A percentile compares a stretch with the other conserved stretches of the same genome.
Evolutionary conservation across 495 filamentous ascomycete species (phyloP).

Genomic region (Tuber borchii): DNA sequence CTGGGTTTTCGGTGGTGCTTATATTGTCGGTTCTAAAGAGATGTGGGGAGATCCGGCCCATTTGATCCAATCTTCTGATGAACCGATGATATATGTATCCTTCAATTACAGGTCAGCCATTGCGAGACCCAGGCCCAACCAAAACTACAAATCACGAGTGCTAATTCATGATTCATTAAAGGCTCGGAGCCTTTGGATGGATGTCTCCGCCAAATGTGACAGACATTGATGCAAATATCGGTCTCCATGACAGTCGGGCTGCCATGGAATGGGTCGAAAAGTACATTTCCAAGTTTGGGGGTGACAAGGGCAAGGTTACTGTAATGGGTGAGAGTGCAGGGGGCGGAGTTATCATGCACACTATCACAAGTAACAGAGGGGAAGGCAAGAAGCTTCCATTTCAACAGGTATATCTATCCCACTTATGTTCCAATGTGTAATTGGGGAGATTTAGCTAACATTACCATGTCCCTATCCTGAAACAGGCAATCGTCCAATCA

Average conservation of each 20-base stretch:
- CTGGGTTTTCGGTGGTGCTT: slow-evolving; percentile 60
- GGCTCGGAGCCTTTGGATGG: slow-evolving; percentile 59
- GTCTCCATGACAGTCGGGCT: slow-evolving; percentile 60
- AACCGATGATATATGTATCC: slow-evolving; percentile 56
- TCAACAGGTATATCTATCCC: slow-evolving; percentile 24
- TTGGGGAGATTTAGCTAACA: neutral
- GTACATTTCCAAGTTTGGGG: slow-evolving; percentile 65
- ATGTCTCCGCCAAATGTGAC: slow-evolving; percentile 47
- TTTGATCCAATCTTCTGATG: slow-evolving; percentile 47
- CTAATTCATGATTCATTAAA: slow-evolving; percentile 1
- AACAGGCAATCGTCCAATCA: slow-evolving; percentile 37
- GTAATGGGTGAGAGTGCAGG: slow-evolving; percentile 65
- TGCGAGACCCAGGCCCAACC: neutral
- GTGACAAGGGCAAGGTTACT: slow-evolving; percentile 57
- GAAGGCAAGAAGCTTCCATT: slow-evolving; percentile 21
- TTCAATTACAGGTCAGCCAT: slow-evolving; percentile 54
- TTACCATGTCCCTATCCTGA: slow-evolving; percentile 11
- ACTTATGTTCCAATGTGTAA: neutral
- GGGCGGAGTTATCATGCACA: slow-evolving; percentile 48
- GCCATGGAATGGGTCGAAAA: slow-evolving; percentile 67
- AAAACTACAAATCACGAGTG: neutral
- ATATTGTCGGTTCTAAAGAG: slow-evolving; percentile 49
- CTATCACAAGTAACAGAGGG: slow-evolving; percentile 32
- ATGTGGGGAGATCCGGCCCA: slow-evolving; percentile 46
- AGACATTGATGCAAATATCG: slow-evolving; percentile 54